Percentiles rank a stretch among this genome's conserved stretches.
Conservation (phyloP, 305 asterid genomes). For the Fraxinus xanthoxyloides region DNA sequence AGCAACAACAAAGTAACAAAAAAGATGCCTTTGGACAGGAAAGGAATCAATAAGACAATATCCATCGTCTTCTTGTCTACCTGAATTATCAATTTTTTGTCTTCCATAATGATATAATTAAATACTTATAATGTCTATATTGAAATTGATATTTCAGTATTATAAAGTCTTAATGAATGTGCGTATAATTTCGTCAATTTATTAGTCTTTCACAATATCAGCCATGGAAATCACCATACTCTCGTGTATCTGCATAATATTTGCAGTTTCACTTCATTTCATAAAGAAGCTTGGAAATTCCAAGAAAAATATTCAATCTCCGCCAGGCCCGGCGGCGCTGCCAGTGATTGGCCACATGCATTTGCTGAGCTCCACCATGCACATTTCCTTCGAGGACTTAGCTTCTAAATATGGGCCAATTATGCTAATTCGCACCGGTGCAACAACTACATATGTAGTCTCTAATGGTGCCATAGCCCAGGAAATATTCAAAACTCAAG, state of each 20-base stretch:
- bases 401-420: slow-evolving; percentile 14
- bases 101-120: background rate
- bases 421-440: slow-evolving; percentile 6
- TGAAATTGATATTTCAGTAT: background rate
- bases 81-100: background rate
- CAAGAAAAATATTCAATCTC: background rate
- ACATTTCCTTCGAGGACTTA: slow-evolving; percentile 16
- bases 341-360: slow-evolving; percentile 12
- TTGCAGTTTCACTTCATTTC: background rate
- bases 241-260: background rate
- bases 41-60: background rate
- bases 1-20: background rate
- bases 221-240: background rate
- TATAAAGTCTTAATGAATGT: background rate
- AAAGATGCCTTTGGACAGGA: background rate
- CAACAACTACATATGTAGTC: background rate
- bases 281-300: background rate
- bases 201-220: background rate
- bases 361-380: slow-evolving; percentile 6
- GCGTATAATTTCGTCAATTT: background rate
- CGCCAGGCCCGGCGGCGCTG: slow-evolving; percentile 8
- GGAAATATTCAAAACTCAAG: slow-evolving; percentile 1
- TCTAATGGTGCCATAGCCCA: slow-evolving; percentile 4
- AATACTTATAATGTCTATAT: background rate
- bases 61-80: background rate